phyloP scores from a whole-genome alignment of 345 rosid genomes.

The Gossypium longicalyx region DNA sequence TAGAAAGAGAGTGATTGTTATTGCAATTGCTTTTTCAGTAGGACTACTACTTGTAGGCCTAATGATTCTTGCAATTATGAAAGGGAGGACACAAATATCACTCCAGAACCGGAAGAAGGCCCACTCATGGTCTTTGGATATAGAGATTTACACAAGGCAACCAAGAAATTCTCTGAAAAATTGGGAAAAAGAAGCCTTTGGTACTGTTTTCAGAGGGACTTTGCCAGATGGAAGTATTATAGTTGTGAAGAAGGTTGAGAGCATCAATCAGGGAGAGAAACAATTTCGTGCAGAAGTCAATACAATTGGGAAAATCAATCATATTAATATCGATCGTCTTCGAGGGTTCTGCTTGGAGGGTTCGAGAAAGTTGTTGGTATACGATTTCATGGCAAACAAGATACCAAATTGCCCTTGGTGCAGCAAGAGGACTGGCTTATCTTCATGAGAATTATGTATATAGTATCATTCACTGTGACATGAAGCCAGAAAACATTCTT shows the following conservation, averaged over 20 bases:
- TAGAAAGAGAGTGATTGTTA: constrained; percentile 30
- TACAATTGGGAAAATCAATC: constrained; percentile 73
- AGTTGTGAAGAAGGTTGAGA: constrained; percentile 77
- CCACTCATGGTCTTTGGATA: constrained; percentile 61
- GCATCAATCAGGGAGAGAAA: constrained; percentile 79
- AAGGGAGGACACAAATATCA: constrained; percentile 25
- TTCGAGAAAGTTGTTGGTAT: constrained; percentile 47
- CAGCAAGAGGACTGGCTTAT: constrained; percentile 71
- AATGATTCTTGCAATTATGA: constrained; percentile 32
- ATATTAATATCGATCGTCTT: constrained; percentile 71
- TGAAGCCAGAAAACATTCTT: constrained; percentile 88
- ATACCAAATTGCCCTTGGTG: constrained; percentile 62
- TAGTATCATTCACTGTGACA: constrained; percentile 80
- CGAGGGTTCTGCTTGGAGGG: constrained; percentile 84
- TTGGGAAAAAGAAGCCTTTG: constrained; percentile 81
- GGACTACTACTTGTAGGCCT: constrained; percentile 26
- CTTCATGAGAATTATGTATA: constrained; percentile 79
- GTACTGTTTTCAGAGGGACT: constrained; percentile 75
- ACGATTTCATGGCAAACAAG: constrained; percentile 70
- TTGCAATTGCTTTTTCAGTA: constrained; percentile 34
- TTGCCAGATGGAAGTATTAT: constrained; percentile 54
- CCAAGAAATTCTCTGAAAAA: constrained; percentile 68
- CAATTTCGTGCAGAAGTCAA: constrained; percentile 74
- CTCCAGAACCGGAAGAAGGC: constrained; percentile 42
- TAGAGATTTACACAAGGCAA: constrained; percentile 57